Conservation (phyloP, 2,329 filamentous ascomycete genomes). For the Zasmidium cellare region DNA sequence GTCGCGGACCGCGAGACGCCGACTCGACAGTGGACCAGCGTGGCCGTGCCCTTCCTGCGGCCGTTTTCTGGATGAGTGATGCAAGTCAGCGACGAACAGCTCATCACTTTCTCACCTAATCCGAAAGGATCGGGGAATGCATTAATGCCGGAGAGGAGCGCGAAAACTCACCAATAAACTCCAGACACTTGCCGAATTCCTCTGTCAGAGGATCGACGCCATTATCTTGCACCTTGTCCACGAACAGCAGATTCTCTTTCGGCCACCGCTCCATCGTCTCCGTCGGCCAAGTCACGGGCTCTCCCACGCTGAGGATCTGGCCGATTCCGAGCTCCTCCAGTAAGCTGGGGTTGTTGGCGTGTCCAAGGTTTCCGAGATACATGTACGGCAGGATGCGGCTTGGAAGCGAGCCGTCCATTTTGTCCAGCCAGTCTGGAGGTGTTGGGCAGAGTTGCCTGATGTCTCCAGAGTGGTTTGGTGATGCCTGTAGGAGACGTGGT, state of each 20-base stretch:
- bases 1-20: constrained; percentile 94
- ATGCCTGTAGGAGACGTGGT: constrained; percentile 70
- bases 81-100: constrained; percentile 2
- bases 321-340: constrained; percentile 77
- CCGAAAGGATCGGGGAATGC: constrained; percentile 1
- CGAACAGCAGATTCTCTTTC: constrained; percentile 71
- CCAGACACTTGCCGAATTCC: constrained; percentile 81
- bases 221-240: constrained; percentile 92
- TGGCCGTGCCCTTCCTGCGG: constrained; percentile 73
- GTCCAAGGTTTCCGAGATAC: constrained; percentile 90
- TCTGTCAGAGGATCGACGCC: constrained; percentile 88
- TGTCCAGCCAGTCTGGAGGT: constrained; percentile 77
- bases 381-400: constrained; percentile 89
- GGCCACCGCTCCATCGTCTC: constrained; percentile 71
- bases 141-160: background rate
- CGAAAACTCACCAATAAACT: constrained; percentile 80
- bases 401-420: constrained; percentile 86
- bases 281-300: constrained; percentile 78
- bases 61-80: constrained; percentile 65
- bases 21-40: constrained; percentile 92
- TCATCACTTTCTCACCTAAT: constrained; percentile 11
- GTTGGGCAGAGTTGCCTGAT: constrained; percentile 54
- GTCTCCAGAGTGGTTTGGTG: constrained; percentile 55
- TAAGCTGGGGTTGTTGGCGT: constrained; percentile 90
- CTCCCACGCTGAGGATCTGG: constrained; percentile 88